A percentile compares a stretch with the other conserved stretches of the same genome.
These are phyloP conservation scores for Lycium barbarum DNA, from an alignment of 257 asterid species.

Conservation along the genomic window DNA sequence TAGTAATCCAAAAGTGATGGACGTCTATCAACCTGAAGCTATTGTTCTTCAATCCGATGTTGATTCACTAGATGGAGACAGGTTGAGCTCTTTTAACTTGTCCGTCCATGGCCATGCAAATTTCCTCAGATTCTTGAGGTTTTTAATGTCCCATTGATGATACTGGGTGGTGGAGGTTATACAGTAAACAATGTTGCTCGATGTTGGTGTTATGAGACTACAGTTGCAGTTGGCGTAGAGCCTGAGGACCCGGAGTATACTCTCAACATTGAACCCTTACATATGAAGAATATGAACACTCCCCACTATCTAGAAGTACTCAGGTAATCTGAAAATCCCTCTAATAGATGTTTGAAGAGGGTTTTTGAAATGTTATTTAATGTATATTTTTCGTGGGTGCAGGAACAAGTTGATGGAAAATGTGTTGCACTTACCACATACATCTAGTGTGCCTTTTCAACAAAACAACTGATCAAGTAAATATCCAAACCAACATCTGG, in stretches of 20 bases:
- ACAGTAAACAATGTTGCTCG: background rate
- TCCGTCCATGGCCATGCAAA: slow-evolving; percentile 63
- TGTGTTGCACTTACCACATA: slow-evolving; percentile 53
- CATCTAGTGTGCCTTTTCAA: slow-evolving; percentile 64
- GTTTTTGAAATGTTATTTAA: background rate
- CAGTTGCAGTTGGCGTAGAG: slow-evolving; percentile 63
- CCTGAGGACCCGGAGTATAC: slow-evolving; percentile 56
- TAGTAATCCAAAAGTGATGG: slow-evolving; percentile 59
- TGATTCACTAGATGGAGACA: slow-evolving; percentile 59
- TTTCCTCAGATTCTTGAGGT: slow-evolving; percentile 58
- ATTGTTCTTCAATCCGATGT: slow-evolving; percentile 64
- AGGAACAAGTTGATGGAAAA: slow-evolving; percentile 46
- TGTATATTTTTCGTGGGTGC: background rate
- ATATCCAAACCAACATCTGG: background rate
- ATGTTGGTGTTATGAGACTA: slow-evolving; percentile 43
- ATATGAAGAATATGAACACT: slow-evolving; percentile 57
- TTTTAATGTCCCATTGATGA: slow-evolving; percentile 57
- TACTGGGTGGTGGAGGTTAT: slow-evolving; percentile 42
- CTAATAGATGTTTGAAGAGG: background rate
- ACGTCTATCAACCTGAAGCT: slow-evolving; percentile 60
- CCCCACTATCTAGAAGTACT: slow-evolving; percentile 41
- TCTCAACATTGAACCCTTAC: slow-evolving; percentile 58
- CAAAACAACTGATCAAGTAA: too few relatives aligned
- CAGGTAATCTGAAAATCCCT: slow-evolving; percentile 26
- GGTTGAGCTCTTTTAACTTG: slow-evolving; percentile 60